Percentiles rank a stretch among this genome's conserved stretches.
Evolutionary conservation across 1,284 basidiomycete genomes (phyloP).

Genomic region (Wolfiporia cocos): DNA sequence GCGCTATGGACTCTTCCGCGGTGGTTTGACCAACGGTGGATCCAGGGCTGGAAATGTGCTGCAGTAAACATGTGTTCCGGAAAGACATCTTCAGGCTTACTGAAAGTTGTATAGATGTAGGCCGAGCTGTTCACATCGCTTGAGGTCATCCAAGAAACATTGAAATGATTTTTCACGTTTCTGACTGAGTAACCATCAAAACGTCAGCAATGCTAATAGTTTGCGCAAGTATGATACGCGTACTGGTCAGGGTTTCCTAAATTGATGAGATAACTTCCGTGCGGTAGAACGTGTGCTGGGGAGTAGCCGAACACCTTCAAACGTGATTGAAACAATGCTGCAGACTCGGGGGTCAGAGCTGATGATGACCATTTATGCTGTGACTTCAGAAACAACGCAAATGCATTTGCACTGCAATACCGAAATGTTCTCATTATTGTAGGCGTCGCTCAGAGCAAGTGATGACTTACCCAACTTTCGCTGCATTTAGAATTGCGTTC

Average conservation of each 20-base stretch:
- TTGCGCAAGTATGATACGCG: constrained; percentile 17
- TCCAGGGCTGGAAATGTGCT: constrained; percentile 53
- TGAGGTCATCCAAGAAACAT: constrained; percentile 83
- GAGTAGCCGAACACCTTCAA: constrained; percentile 57
- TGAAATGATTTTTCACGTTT: constrained; percentile 76
- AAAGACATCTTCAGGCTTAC: constrained; percentile 35
- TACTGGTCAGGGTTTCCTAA: constrained; percentile 76
- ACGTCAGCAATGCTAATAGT: background rate
- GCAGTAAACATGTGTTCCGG: background rate
- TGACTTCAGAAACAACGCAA: constrained; percentile 82
- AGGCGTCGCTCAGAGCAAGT: too few relatives aligned
- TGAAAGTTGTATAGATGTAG: constrained; percentile 82
- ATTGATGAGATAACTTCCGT: constrained; percentile 85
- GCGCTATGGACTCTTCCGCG: constrained; percentile 51
- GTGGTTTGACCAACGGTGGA: constrained; percentile 70
- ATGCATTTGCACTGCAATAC: constrained; percentile 62
- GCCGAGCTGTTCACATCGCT: constrained; percentile 74
- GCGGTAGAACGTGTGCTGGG: constrained; percentile 60
- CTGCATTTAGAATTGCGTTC: constrained; percentile 67
- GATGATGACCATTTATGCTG: constrained; percentile 77
- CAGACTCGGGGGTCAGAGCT: constrained; percentile 42
- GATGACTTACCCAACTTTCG: constrained; percentile 61
- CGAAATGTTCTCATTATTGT: background rate
- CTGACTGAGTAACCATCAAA: constrained; percentile 31
- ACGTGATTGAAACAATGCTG: constrained; percentile 48